phyloP scores from a whole-genome alignment of 331 rosid species.

The Arachis monticola region DNA sequence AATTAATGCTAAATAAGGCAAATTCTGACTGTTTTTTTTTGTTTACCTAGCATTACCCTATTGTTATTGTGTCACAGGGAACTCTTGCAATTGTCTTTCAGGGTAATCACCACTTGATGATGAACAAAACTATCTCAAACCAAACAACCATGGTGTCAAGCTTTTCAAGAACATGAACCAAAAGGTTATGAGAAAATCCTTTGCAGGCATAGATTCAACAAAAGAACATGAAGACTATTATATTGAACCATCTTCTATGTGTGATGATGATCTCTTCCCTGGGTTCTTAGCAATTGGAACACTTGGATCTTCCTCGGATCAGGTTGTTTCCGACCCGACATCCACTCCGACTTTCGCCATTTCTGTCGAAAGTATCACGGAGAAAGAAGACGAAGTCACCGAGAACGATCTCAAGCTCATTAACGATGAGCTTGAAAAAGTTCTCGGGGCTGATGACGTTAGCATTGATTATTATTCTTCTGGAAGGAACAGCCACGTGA shows the following conservation, averaged over 20 bases:
- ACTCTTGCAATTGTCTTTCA: conserved; percentile 68
- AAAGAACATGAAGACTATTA: conserved; percentile 68
- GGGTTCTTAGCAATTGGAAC: conserved; percentile 98
- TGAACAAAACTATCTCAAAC: conserved; percentile 65
- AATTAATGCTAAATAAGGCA: background rate
- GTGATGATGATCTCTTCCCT: conserved; percentile 67
- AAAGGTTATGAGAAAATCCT: conserved; percentile 68
- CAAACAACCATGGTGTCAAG: conserved; percentile 59
- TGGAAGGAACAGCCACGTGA: conserved; percentile 83
- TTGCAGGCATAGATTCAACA: conserved; percentile 70
- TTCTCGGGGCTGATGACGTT: conserved; percentile 71
- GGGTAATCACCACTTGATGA: conserved; percentile 82
- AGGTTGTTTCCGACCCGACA: conserved; percentile 57
- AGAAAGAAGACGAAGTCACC: conserved; percentile 82
- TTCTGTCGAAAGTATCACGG: conserved; percentile 82
- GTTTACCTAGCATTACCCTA: conserved; percentile 8
- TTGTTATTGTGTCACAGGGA: conserved; percentile 41
- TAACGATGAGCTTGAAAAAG: conserved; percentile 90
- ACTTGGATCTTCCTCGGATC: conserved; percentile 69
- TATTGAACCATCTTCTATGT: conserved; percentile 58
- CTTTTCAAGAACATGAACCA: conserved; percentile 60
- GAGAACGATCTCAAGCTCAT: conserved; percentile 87
- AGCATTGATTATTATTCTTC: conserved; percentile 65
- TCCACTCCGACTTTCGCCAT: conserved; percentile 82
- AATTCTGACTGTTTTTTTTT: background rate